Conservation (phyloP, 164 flowering plant genomes). For the Vitis cinerea region DNA sequence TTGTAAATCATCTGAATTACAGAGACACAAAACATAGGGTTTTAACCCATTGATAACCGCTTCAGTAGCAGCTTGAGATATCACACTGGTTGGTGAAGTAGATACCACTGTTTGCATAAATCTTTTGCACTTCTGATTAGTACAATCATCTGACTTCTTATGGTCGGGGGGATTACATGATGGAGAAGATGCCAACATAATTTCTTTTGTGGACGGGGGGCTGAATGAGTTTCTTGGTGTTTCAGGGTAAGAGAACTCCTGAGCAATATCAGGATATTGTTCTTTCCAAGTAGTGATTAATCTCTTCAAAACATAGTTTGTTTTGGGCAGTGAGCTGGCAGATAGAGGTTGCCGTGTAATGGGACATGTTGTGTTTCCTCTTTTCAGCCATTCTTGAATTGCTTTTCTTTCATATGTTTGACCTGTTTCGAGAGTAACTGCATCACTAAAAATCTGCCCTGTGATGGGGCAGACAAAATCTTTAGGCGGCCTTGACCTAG, state of each 20-base stretch:
- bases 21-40: conserved; percentile 53
- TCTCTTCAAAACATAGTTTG: conserved; percentile 72
- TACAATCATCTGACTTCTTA: conserved; percentile 17
- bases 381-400: conserved; percentile 75
- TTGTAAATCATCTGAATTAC: conserved; percentile 60
- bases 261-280: conserved; percentile 66
- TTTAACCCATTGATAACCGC: conserved; percentile 53
- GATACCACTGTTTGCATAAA: conserved; percentile 33
- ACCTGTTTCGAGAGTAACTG: conserved; percentile 87
- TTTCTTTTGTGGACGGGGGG: conserved; percentile 28
- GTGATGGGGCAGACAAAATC: conserved; percentile 85
- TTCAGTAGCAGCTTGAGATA: conserved; percentile 72
- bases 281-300: conserved; percentile 79
- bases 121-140: conserved; percentile 34
- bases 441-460: conserved; percentile 63
- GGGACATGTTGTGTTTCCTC: conserved; percentile 79
- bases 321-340: conserved; percentile 55
- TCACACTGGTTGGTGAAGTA: conserved; percentile 68
- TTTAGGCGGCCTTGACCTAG: conserved; percentile 60
- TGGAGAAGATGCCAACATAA: conserved; percentile 22
- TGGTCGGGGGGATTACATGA: conserved; percentile 18
- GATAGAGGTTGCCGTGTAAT: conserved; percentile 71
- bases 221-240: conserved; percentile 44
- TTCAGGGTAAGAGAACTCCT: conserved; percentile 51
- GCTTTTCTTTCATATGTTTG: conserved; percentile 85